Conservation (phyloP, 768 basidiomycete species). For the Xerocomellus intermedius region DNA sequence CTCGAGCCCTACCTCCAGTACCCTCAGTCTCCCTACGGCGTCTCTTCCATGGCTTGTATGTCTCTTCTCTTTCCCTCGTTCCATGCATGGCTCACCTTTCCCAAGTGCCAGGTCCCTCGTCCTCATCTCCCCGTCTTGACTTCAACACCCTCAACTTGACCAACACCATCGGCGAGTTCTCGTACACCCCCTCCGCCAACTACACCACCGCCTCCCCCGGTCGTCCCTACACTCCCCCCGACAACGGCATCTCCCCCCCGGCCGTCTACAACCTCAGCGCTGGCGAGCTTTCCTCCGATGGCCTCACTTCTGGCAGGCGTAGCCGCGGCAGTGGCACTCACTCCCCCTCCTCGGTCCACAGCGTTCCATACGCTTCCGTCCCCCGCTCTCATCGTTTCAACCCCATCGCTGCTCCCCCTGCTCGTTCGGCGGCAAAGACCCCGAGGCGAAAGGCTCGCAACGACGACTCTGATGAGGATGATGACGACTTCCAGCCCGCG, state of each 20-base stretch:
- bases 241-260: constrained; percentile 67
- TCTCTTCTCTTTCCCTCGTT: constrained; percentile 7
- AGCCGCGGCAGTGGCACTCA: constrained; percentile 70
- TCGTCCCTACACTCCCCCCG: constrained; percentile 69
- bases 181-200: constrained; percentile 51
- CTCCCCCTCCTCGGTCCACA: constrained; percentile 47
- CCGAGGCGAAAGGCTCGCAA: constrained; percentile 48
- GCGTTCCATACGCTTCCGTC: constrained; percentile 57
- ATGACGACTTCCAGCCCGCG: constrained; percentile 70
- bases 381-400: constrained; percentile 80
- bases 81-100: constrained; percentile 10
- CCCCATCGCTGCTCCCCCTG: constrained; percentile 56
- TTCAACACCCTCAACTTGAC: constrained; percentile 62
- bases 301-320: constrained; percentile 58
- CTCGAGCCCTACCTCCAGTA: constrained; percentile 65
- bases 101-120: constrained; percentile 50
- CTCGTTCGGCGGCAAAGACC: constrained; percentile 53
- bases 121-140: constrained; percentile 59
- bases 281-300: constrained; percentile 75
- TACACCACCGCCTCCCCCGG: constrained; percentile 52
- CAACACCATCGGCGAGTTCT: constrained; percentile 56
- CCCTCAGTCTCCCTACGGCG: constrained; percentile 62
- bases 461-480: constrained; percentile 70
- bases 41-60: constrained; percentile 61
- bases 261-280: constrained; percentile 68